Evolutionary conservation across 768 basidiomycete genomes (phyloP).

Genomic region (Omphalotus guepiniiformis): DNA sequence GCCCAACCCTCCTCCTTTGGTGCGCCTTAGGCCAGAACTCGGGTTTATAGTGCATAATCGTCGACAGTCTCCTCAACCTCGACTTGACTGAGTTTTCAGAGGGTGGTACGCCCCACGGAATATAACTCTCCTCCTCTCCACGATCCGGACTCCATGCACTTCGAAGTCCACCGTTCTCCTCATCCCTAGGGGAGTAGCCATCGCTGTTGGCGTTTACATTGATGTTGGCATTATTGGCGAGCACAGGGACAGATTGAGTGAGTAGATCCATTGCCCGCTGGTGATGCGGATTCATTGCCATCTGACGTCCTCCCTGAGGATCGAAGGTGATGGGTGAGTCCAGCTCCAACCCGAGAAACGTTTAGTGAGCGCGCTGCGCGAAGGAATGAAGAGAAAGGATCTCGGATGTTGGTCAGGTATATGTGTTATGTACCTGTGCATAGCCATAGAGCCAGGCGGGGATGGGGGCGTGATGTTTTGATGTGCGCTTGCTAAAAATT

Average conservation of each 20-base stretch:
- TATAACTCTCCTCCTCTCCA: slow-evolving; percentile 9
- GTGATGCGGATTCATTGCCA: slow-evolving; percentile 16
- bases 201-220: background rate
- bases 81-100: slow-evolving; percentile 2
- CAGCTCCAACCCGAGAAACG: slow-evolving; percentile 17
- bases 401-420: background rate
- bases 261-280: slow-evolving; percentile 21
- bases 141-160: slow-evolving; percentile 10
- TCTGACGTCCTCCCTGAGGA: slow-evolving; percentile 14
- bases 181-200: background rate
- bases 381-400: slow-evolving; percentile 2
- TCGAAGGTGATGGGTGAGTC: slow-evolving; percentile 17
- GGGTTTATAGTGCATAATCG: background rate
- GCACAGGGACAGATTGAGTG: background rate
- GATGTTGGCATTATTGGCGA: background rate
- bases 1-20: slow-evolving; percentile 18
- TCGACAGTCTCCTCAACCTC: slow-evolving; percentile 5
- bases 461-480: too few species aligned
- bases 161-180: slow-evolving; percentile 4
- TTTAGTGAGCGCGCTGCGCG: slow-evolving; percentile 6
- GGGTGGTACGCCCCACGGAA: background rate
- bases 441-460: slow-evolving; percentile 4
- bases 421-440: slow-evolving; percentile 3
- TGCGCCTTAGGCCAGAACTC: background rate
- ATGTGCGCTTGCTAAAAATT: too few species aligned